Percentiles rank a stretch among this genome's conserved stretches.
Evolutionary conservation across 345 rosid genomes (phyloP).

Genomic region (Syzygium grande): DNA sequence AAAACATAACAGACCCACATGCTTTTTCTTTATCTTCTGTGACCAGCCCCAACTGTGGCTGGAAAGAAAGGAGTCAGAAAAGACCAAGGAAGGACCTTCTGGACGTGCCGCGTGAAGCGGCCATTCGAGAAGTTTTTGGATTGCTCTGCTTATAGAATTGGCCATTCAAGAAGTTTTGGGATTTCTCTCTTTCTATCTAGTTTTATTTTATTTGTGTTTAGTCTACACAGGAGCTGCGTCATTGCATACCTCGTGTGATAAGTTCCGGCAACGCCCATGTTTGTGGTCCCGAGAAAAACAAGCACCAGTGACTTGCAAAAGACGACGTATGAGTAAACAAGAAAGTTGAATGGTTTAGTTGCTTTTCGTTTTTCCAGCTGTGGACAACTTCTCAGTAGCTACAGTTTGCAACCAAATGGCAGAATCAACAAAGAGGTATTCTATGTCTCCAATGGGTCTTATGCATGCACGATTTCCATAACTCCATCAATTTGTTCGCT

Average conservation of each 20-base stretch:
- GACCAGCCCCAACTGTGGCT: not conserved
- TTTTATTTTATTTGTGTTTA: not conserved
- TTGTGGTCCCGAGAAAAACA: not conserved
- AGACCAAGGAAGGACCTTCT: not conserved
- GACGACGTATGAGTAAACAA: not conserved
- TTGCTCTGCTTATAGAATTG: too few relatives aligned
- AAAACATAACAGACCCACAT: not conserved
- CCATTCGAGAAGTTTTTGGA: not conserved
- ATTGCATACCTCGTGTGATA: not conserved
- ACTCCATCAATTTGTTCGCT: not conserved
- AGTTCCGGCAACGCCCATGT: not conserved
- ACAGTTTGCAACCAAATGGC: not conserved
- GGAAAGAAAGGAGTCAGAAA: not conserved
- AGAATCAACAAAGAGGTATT: constrained; percentile 1
- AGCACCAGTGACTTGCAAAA: not conserved
- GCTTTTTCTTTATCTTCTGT: not conserved
- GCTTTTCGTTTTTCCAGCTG: not conserved
- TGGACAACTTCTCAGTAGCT: not conserved
- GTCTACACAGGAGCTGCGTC: not conserved
- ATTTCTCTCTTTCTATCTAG: not conserved
- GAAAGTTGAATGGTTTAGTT: not conserved
- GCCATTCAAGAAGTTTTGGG: not conserved
- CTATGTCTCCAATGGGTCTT: not conserved
- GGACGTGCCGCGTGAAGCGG: not conserved
- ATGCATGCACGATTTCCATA: not conserved